These are phyloP conservation scores for Paecilomyces dactylethromorphus DNA, from an alignment of 2,329 filamentous ascomycete genomes.

Conservation along the genomic window DNA sequence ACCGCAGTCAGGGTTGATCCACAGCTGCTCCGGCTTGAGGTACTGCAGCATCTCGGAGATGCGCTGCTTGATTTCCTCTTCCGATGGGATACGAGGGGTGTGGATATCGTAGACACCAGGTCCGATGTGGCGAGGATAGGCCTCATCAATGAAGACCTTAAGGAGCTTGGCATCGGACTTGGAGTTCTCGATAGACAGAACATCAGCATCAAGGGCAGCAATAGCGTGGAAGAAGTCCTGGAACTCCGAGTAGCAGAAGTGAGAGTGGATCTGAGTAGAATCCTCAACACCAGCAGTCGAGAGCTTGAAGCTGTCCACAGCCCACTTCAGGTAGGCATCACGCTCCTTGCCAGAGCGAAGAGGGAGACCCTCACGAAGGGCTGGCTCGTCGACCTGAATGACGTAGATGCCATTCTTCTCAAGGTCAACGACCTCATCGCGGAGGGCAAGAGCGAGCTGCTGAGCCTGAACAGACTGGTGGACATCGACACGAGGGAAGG, in stretches of 20 bases:
- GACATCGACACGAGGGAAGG: conserved; percentile 98
- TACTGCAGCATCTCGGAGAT: conserved; percentile 97
- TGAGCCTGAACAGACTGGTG: conserved; percentile 98
- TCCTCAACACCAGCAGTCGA: conserved; percentile 89
- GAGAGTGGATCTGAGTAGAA: conserved; percentile 97
- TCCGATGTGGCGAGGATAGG: conserved; percentile 95
- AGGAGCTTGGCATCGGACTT: conserved; percentile 99
- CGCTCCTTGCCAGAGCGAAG: conserved; percentile 91
- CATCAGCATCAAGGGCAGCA: conserved; percentile 92
- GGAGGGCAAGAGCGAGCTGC: conserved; percentile 96
- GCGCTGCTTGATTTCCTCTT: conserved; percentile 97
- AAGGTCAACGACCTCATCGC: conserved; percentile 96
- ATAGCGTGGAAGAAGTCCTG: conserved; percentile 99
- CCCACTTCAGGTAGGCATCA: conserved; percentile 94
- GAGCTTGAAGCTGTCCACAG: conserved; percentile 96
- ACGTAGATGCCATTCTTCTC: conserved; percentile 94
- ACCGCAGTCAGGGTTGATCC: conserved; percentile 99
- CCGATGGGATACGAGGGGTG: conserved; percentile 91
- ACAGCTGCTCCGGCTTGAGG: conserved; percentile 97
- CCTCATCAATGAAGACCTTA: conserved; percentile 95
- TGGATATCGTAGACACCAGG: conserved; percentile 99
- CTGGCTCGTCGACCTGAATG: conserved; percentile 99
- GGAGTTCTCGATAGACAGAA: conserved; percentile 99
- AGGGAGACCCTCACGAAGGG: conserved; percentile 97
- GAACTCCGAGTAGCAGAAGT: conserved; percentile 99